Evolutionary conservation across 164 flowering plant species (phyloP).

Genomic region (Tetrastigma voinierianum): DNA sequence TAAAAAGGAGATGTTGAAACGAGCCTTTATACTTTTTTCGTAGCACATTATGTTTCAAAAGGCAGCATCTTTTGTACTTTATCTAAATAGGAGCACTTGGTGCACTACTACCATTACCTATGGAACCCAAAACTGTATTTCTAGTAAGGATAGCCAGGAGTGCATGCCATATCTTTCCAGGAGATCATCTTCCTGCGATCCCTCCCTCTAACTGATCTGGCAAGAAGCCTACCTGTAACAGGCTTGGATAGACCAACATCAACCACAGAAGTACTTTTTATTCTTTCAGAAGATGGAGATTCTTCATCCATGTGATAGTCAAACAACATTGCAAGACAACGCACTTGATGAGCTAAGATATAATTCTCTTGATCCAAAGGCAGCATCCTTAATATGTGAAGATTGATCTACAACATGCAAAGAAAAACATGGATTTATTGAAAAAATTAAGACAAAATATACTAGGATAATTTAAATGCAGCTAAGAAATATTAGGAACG

Average conservation of each 20-base stretch:
- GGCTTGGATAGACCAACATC: slow-evolving; percentile 84
- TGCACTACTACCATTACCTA: too few relatives aligned
- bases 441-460: not conserved
- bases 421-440: not conserved
- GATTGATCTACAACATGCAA: slow-evolving; percentile 60
- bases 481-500: too few relatives aligned
- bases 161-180: slow-evolving; percentile 74
- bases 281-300: slow-evolving; percentile 33
- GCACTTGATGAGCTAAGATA: slow-evolving; percentile 73
- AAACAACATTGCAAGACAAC: slow-evolving; percentile 79
- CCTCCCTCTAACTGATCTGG: slow-evolving; percentile 81
- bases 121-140: too few relatives aligned
- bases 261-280: slow-evolving; percentile 49
- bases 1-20: too few relatives aligned
- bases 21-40: too few relatives aligned
- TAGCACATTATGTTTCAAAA: too few relatives aligned
- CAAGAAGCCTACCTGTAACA: slow-evolving; percentile 52
- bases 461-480: too few relatives aligned
- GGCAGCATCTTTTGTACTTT: too few relatives aligned
- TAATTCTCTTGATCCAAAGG: slow-evolving; percentile 59
- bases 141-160: slow-evolving; percentile 59
- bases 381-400: slow-evolving; percentile 63
- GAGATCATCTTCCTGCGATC: slow-evolving; percentile 87
- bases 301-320: slow-evolving; percentile 64
- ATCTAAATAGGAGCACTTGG: too few relatives aligned